Percentiles rank a stretch among this genome's conserved stretches.
Conservation (phyloP, 139 green algal genomes). For the Chlamydomonas applanata region DNA sequence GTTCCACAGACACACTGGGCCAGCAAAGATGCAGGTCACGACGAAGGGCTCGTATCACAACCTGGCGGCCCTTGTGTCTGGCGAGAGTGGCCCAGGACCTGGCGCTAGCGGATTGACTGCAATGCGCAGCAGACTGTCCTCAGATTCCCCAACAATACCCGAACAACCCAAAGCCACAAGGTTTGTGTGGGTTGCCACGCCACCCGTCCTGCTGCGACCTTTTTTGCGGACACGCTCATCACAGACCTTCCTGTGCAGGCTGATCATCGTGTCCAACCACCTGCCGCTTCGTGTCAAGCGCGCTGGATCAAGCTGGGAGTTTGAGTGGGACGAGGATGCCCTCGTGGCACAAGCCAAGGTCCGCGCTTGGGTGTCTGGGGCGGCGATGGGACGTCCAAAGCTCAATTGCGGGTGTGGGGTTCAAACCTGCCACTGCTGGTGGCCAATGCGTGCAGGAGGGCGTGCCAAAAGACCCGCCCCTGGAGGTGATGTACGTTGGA, state of each 20-base stretch:
- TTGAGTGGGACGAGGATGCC: conserved; percentile 94
- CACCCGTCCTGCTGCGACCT: background rate
- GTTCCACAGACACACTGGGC: background rate
- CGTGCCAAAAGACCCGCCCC: conserved; percentile 49
- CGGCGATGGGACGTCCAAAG: too few species aligned
- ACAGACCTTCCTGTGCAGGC: conserved; percentile 40
- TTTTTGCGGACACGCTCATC: background rate
- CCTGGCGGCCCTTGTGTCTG: background rate
- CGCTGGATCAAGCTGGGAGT: conserved; percentile 64
- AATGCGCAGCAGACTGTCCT: background rate
- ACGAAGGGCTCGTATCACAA: conserved; percentile 7
- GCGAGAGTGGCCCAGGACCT: background rate
- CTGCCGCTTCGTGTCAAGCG: conserved; percentile 74
- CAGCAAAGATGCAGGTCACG: conserved; percentile 1
- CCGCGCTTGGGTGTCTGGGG: background rate
- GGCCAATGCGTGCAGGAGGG: conserved; percentile 57
- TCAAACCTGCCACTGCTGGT: too few species aligned
- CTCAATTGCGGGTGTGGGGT: conserved; percentile 1
- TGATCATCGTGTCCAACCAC: conserved; percentile 93
- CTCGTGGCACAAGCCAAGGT: conserved; percentile 90
- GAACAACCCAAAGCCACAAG: background rate
- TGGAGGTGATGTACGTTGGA: conserved; percentile 82
- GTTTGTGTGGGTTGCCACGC: background rate
- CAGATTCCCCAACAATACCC: too few species aligned
- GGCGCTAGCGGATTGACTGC: background rate